Percentiles rank a stretch among this genome's conserved stretches.
phyloP scores from a whole-genome alignment of 2,329 filamentous ascomycete species.

The Chaetomiaceae sp. region DNA sequence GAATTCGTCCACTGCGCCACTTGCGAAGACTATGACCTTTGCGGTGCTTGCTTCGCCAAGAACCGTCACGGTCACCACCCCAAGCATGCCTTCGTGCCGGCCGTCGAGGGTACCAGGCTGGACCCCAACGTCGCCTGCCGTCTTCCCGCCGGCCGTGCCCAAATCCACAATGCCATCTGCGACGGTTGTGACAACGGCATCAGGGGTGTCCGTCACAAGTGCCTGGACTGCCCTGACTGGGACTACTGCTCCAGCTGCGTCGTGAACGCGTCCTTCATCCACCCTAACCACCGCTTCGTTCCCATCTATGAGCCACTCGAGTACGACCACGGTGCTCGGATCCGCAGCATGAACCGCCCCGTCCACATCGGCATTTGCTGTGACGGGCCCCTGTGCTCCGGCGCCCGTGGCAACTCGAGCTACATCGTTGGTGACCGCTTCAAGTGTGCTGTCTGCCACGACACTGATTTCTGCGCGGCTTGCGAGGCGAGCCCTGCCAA shows the following conservation, averaged over 20 bases:
- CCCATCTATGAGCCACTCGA: conserved; percentile 72
- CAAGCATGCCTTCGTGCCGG: conserved; percentile 71
- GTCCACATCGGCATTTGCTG: conserved; percentile 86
- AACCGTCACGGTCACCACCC: conserved; percentile 88
- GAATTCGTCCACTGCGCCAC: conserved; percentile 79
- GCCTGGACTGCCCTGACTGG: conserved; percentile 94
- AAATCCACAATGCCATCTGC: conserved; percentile 82
- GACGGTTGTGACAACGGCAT: conserved; percentile 92
- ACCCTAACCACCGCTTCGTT: conserved; percentile 83
- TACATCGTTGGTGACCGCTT: conserved; percentile 88
- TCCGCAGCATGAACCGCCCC: conserved; percentile 38
- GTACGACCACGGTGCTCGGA: conserved; percentile 32
- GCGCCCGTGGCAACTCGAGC: conserved; percentile 36
- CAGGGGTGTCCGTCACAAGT: conserved; percentile 89
- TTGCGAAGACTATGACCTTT: conserved; percentile 91
- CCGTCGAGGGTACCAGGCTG: conserved; percentile 58
- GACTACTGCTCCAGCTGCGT: conserved; percentile 84
- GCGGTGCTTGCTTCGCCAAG: conserved; percentile 70
- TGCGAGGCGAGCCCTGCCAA: conserved; percentile 87
- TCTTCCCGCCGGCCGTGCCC: conserved; percentile 74
- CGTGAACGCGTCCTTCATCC: conserved; percentile 59
- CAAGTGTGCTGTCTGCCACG: conserved; percentile 95
- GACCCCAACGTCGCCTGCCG: conserved; percentile 58
- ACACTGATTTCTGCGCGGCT: conserved; percentile 89
- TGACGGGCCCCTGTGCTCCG: conserved; percentile 79